Evolutionary conservation across 2,329 filamentous ascomycete species (phyloP), one percentile per base, ranked within the genome.

Genomic region (Rugonectria rugulosa): DNA sequence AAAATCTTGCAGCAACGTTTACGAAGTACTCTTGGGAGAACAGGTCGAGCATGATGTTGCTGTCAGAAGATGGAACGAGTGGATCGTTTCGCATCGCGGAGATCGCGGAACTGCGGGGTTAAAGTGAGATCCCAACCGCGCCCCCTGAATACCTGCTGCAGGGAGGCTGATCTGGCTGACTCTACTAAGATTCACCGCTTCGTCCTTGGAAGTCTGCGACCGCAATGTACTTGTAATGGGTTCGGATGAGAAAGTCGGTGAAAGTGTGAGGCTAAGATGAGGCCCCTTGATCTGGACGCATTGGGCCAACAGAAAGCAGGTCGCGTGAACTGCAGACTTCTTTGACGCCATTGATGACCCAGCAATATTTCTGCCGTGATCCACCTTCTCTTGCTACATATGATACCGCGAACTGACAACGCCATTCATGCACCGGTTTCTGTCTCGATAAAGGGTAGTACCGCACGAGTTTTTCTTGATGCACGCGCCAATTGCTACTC

Each of bases 41-140:
- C n/a, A n/a, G n/a, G n/a, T n/a, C n/a, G n/a, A n/a, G n/a, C n/a
- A 40, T 41, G 5, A 43, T 50, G 26, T 34, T 45, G 24, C 34
- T 46, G n/a, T 26, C 36, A 29, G 32, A 40, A 6, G 15, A 19
- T 42, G 9, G 17, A 46, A 50, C 41, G 34, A 57, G 61, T 66
- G 59, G 62, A 64, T 64, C 61, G 29, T 49, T 51, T 23, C 41
- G 26, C 37, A 29, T 37, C 27, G 15, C 19, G 51, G 15, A 60
- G 61, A 62, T 63, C 60, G 55, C 37, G 49, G n/a, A 42, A 57
- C 60, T 62, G 64, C 56, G 64, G 64, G 60, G 62, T 57, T 52
- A 61, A 57, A n/a, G 37, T 31, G 24, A 64, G 63, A 64, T 66
- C 59, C 56, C 41, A 47, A 42, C 43, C 26, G 6, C 21, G 45